Conservation (phyloP, 139 green algal genomes). For the Picochlorum sp. region DNA sequence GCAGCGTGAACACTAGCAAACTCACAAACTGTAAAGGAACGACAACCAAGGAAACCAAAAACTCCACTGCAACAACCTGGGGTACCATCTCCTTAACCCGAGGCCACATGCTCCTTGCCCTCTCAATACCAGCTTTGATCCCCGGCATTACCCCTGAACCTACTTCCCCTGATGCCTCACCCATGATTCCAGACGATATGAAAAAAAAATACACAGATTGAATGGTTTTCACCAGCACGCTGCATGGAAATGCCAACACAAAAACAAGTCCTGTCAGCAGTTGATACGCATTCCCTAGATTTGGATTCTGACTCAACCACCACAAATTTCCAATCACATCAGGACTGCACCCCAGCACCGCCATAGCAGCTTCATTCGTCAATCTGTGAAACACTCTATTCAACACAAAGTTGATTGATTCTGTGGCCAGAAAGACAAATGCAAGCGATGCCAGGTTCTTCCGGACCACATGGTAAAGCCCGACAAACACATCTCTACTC, state of each 20-base stretch:
- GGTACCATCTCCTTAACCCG: no score
- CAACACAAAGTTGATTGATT: not conserved
- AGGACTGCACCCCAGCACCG: not conserved
- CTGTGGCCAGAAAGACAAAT: not conserved
- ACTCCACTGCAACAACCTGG: slow-evolving; percentile 22
- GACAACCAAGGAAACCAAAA: slow-evolving; percentile 29
- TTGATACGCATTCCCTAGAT: not conserved
- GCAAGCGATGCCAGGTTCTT: not conserved
- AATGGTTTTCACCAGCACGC: not conserved
- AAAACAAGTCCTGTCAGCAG: not conserved
- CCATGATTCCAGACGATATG: not conserved
- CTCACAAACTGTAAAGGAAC: slow-evolving; percentile 27
- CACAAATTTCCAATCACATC: not conserved
- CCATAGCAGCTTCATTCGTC: not conserved
- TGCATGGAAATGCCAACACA: not conserved
- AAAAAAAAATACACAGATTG: slow-evolving; percentile 3
- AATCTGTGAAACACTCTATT: slow-evolving; percentile 1
- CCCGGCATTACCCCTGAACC: no score
- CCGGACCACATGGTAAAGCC: not conserved
- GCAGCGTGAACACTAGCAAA: slow-evolving; percentile 30
- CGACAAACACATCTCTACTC: not conserved
- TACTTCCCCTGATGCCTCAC: not conserved
- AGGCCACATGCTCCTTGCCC: no score
- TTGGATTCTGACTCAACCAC: not conserved
- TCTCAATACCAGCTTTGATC: no score